Evolutionary conservation across 208 protist species (phyloP), one percentile per base, ranked within the genome.

Genomic region (Novymonas esmeraldas): DNA sequence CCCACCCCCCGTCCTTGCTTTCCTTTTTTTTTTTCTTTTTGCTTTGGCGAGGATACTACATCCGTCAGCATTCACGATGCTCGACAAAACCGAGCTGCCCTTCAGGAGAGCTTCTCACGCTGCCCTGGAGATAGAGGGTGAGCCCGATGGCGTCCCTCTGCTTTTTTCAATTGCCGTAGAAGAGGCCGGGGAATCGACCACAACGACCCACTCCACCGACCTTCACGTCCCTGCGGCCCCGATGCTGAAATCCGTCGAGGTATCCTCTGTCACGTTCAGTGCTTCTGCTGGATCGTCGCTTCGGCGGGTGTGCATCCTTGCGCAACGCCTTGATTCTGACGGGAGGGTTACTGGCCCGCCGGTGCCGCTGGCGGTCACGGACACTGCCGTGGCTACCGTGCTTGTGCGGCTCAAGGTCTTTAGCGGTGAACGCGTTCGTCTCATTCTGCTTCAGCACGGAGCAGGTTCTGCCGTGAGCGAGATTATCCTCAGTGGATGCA

Each of bases 91-190:
- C 6, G 52, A 18, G 10, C 44, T 74, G 0, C 69, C 69, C 18
- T 45, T 63, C 13, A 60, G 50, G 16, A 50, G 38, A 13, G 28
- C 69, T 5, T 22, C 55, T 0, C 46, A 52, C 38, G 66, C 69
- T 4, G 24, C 31, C 22, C 10, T 68, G 34, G 69, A 68, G 2
- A 60, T 31, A 3, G 60, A 51, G 22, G 48, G n/a, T n/a, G 69
- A 31, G 2, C 20, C 62, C 7, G 39, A 34, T 14, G 60, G 63
- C 49, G 45, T 38, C 44, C 60, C 52, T 10, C 28, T 74, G 16
- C 11, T 66, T 5, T 67, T 74, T 31, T 74, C 69, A 1, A 46
- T 74, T 2, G 22, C 34, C 11, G 60, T 74, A 11, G 54, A 68
- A 5, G 33, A 20, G 2, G 44, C 41, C 2, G 5, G 18, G 16